phyloP scores from a whole-genome alignment of 208 protist genomes.

The Lotmaria passim region DNA sequence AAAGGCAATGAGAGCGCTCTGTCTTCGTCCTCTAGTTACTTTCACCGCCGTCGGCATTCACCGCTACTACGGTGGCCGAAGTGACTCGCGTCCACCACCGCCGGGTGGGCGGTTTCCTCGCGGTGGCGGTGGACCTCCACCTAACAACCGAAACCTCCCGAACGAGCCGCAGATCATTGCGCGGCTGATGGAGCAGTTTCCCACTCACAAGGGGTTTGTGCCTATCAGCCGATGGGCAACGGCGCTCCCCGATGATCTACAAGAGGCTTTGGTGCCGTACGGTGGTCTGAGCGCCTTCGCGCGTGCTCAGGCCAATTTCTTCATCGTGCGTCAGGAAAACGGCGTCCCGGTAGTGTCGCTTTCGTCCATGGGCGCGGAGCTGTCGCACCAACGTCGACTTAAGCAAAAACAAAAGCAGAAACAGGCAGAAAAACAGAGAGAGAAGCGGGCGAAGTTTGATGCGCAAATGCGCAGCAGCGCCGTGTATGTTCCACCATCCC shows the following conservation, averaged over 20 bases:
- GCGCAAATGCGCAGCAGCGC: conserved; percentile 51
- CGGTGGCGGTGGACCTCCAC: conserved; percentile 20
- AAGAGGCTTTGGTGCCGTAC: conserved; percentile 68
- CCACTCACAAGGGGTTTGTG: conserved; percentile 44
- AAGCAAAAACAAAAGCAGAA: conserved; percentile 46
- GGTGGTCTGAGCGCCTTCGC: conserved; percentile 64
- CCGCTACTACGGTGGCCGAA: conserved; percentile 19
- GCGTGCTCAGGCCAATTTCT: conserved; percentile 70
- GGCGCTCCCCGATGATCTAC: conserved; percentile 62
- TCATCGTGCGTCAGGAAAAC: conserved; percentile 71
- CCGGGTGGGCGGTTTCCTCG: conserved; percentile 5
- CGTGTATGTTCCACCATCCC: conserved; percentile 79
- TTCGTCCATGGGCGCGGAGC: conserved; percentile 54
- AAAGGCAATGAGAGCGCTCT: conserved; percentile 26
- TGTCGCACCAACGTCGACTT: conserved; percentile 50
- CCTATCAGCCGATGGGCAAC: conserved; percentile 62
- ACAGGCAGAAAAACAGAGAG: conserved; percentile 35
- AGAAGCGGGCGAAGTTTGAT: conserved; percentile 23
- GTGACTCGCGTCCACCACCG: conserved; percentile 2
- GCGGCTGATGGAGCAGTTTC: conserved; percentile 61
- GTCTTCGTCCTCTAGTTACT: conserved; percentile 1
- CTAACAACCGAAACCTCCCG: conserved; percentile 15
- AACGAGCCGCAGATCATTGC: conserved; percentile 76
- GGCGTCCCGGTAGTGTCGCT: conserved; percentile 62
- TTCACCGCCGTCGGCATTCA: background rate